Evolutionary conservation across 2,329 filamentous ascomycete genomes (phyloP), one percentile per base, ranked within the genome.

Genomic region (Diaporthe vexans): DNA sequence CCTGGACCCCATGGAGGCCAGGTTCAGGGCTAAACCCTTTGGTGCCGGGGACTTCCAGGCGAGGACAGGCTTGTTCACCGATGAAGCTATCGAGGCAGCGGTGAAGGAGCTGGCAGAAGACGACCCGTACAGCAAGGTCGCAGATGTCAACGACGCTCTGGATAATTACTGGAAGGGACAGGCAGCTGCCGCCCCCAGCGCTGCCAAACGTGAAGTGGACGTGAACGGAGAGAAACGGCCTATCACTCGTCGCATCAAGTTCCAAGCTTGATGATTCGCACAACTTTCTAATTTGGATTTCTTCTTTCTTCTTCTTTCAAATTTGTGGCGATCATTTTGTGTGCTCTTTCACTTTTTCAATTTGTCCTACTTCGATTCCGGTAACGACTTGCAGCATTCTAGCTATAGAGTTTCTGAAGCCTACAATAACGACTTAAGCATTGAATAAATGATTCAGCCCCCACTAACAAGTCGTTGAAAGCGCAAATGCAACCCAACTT

Each of bases 1-100:
- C 73, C 77, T 80, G 52, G 81, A 85, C 71, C 84, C 84, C 17
- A 83, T 84, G 81, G 83, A 84, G 46, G 19, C 74, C 2, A 78
- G 78, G 24, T 85, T 83, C 81, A 76, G 82, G 37, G 81, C 82
- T 4, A 77, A 78, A 73, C 72, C 79, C 0, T 82, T 78, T 67
- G 70, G 51, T 21, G 63, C 74, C 7, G 76, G 75, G 37, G 78
- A 81, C 68, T 79, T 81, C 73, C 73, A 63, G 24, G 76, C 72
- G 26, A 67, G 75, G 13, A 72, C 77, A 4, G 79, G 77, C 10
- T 73, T 76, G 43, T 81, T 81, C 65, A 52, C 76, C 21, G 74
- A 78, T 13, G 76, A 74, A 24, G 76, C 78, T n/a, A 77, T 81
- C 73, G 63, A 54, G 7, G 75, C 69, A 51, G 77, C 77, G 40